Conservation (phyloP, 164 flowering plant species). For the Annona cherimola region DNA sequence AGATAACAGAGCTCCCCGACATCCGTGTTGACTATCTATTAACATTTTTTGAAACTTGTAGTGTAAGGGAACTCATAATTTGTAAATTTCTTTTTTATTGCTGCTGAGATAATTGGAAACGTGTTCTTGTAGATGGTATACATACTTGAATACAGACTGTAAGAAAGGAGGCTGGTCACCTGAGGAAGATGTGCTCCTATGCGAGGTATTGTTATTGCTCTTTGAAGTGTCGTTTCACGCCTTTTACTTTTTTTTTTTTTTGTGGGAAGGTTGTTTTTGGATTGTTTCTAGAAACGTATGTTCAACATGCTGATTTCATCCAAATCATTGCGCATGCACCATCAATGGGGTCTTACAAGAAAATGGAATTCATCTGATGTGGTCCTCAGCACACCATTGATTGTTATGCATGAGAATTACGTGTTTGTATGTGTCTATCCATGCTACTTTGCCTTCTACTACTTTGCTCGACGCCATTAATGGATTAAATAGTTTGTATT, state of each 20-base stretch:
- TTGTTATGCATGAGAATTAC: too few species aligned
- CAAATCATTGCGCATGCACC: too few species aligned
- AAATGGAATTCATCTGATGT: too few species aligned
- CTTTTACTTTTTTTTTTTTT: neutral
- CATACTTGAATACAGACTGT: slow-evolving; percentile 89
- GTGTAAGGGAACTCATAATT: neutral
- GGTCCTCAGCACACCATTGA: too few species aligned
- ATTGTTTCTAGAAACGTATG: neutral
- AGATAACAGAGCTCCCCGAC: neutral
- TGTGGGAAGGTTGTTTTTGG: neutral
- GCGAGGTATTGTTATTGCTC: slow-evolving; percentile 54
- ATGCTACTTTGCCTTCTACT: neutral
- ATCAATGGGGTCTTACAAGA: too few species aligned
- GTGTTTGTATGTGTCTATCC: too few species aligned
- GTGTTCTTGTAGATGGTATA: slow-evolving; percentile 69
- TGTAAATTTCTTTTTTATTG: neutral
- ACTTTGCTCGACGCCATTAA: neutral
- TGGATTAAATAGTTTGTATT: neutral
- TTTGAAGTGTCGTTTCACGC: neutral
- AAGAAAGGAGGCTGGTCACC: slow-evolving; percentile 99
- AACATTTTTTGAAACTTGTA: neutral
- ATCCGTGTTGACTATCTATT: neutral
- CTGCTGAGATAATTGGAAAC: slow-evolving; percentile 10
- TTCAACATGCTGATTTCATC: too few species aligned
- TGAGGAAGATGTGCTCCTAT: slow-evolving; percentile 84